Base-by-base conservation (phyloP, 305 asterid genomes). In the Fraxinus floribunda region DNA sequence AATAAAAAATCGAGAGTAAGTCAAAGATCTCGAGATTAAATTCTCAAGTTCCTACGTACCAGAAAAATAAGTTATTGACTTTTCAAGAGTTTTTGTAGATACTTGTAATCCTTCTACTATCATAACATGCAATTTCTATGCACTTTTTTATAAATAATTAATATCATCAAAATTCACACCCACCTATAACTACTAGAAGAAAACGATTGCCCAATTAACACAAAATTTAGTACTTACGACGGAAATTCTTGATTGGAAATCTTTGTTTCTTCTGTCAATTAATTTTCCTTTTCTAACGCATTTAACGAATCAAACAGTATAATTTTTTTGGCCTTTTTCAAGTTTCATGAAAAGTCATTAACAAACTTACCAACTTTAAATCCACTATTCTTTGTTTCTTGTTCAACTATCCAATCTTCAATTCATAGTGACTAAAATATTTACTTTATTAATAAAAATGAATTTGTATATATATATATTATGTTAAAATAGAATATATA, bases 391-490 rank as follows among this genome's bases (percentile, higher is more conserved):
- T 49, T 34, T 4, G 3, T 66, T 68, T 76, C 3, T 82, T 66
- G 85, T 77, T 82, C 26, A 66, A 66, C 84, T 24, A 66, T 76
- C 84, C 11, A 66, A 77, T 44, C 81, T 22, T 74, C 62, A 73
- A 71, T 72, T 74, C 62, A 52, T 52, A 80, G 78, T 32, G 73
- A 72, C 34, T 39, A 26, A 20, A 34, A 2, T 11, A n/a, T 46
- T 29, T 1, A 18, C 8, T 0, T 39, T 39, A 7, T 39, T 39
- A 39, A 38, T 38, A 38, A 38, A 38, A 38, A 38, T 7, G 44
- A 38, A 38, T 38, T 35, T 26, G 1, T 26, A 26, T 26, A 26
- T 26, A 26, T 35, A 35, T 35, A 35, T 35, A 35, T 35, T 35
- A 35, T 35, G 38, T 35, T 35, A 35, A 35, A 35, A 35, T 35